Conservation (phyloP, 345 rosid genomes). For the Trapa bicornis region DNA sequence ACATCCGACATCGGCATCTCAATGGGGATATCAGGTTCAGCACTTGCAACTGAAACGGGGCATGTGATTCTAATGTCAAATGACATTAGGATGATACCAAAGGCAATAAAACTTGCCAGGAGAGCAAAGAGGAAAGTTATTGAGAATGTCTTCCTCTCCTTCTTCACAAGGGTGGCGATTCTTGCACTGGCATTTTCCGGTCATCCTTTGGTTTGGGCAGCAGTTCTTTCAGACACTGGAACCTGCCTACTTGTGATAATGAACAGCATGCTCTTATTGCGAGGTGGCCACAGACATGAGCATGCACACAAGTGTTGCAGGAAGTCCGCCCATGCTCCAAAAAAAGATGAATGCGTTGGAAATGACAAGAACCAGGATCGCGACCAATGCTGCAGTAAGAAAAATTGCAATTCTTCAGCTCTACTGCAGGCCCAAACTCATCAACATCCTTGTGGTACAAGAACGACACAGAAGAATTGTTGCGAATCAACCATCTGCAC, state of each 20-base stretch:
- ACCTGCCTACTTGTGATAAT: slow-evolving; percentile 73
- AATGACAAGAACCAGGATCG: neutral
- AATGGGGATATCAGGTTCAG: slow-evolving; percentile 84
- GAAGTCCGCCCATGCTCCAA: slow-evolving; percentile 3
- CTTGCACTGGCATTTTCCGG: slow-evolving; percentile 68
- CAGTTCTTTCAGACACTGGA: slow-evolving; percentile 81
- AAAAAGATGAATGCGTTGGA: neutral
- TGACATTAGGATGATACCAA: slow-evolving; percentile 60
- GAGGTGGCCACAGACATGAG: slow-evolving; percentile 10
- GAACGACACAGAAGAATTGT: neutral
- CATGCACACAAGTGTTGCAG: slow-evolving; percentile 20
- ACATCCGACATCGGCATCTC: slow-evolving; percentile 86
- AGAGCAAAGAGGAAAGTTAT: slow-evolving; percentile 55
- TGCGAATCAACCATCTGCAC: neutral
- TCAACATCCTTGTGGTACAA: neutral
- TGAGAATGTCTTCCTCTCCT: slow-evolving; percentile 51
- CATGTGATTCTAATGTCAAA: slow-evolving; percentile 73
- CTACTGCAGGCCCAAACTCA: neutral
- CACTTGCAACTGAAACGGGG: slow-evolving; percentile 80
- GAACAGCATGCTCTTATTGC: slow-evolving; percentile 68
- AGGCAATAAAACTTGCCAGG: slow-evolving; percentile 46
- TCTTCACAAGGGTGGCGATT: slow-evolving; percentile 49
- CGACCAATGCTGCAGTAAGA: neutral
- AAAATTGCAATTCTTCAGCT: neutral
- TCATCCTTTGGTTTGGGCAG: slow-evolving; percentile 80